phyloP scores from a whole-genome alignment of 345 rosid genomes.

The Eucalyptus cladocalyx region DNA sequence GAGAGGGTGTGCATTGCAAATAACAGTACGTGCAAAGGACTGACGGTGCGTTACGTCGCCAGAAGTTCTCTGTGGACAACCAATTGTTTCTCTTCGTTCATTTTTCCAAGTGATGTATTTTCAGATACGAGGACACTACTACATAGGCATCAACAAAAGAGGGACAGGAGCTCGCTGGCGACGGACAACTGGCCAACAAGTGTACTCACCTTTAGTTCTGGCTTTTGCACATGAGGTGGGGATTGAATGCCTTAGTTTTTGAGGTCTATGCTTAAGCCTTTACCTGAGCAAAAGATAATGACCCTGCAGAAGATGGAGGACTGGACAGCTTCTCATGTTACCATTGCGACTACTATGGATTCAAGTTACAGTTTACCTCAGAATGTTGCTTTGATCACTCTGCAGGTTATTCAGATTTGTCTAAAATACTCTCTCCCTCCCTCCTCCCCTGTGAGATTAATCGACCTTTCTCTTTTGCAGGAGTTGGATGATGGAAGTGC shows the following conservation, averaged over 20 bases:
- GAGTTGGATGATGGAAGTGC: constrained; percentile 56
- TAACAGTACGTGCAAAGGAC: constrained; percentile 33
- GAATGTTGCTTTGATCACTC: constrained; percentile 77
- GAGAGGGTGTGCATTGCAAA: constrained; percentile 35
- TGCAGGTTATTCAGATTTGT: constrained; percentile 22
- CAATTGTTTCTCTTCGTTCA: background rate
- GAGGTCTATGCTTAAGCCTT: background rate
- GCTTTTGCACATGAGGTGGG: constrained; percentile 70
- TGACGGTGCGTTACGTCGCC: constrained; percentile 26
- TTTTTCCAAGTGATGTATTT: background rate
- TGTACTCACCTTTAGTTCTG: constrained; percentile 61
- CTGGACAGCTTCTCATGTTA: constrained; percentile 41
- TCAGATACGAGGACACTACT: constrained; percentile 72
- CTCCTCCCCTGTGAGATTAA: background rate
- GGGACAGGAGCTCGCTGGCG: constrained; percentile 81
- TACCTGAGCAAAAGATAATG: background rate
- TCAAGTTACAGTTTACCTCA: constrained; percentile 57
- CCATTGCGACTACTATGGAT: constrained; percentile 41
- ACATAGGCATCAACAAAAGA: constrained; percentile 36
- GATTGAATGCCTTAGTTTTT: background rate
- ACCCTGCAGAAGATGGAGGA: constrained; percentile 18
- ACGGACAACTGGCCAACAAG: constrained; percentile 63
- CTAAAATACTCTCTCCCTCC: background rate
- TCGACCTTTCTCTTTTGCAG: constrained; percentile 7
- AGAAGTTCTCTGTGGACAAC: background rate